phyloP scores from a whole-genome alignment of 2,329 filamentous ascomycete genomes.

The Penicillium brasilianum region DNA sequence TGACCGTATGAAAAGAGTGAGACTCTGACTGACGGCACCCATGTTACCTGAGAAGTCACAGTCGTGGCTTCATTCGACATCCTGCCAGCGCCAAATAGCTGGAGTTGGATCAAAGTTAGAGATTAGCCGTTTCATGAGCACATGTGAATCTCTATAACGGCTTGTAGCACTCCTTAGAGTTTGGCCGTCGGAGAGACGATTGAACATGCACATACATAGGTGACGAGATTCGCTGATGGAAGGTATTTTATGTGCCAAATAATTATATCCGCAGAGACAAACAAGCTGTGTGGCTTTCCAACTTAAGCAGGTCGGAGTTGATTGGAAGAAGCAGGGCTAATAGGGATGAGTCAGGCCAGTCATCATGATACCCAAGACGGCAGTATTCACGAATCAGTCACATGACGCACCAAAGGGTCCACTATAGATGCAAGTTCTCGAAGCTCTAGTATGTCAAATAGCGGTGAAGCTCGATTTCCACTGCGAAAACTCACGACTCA shows the following conservation, averaged over 20 bases:
- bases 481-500: no score
- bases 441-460: no score
- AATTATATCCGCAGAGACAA: neutral
- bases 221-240: neutral
- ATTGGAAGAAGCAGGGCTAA: neutral
- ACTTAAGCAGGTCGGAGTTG: neutral
- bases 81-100: neutral
- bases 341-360: neutral
- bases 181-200: neutral
- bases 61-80: neutral
- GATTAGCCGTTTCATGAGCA: neutral
- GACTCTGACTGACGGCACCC: neutral
- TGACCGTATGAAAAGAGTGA: slow-evolving; percentile 16
- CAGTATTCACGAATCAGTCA: neutral
- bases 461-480: no score
- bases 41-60: neutral
- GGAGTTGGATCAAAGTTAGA: neutral
- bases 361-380: no score
- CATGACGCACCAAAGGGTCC: neutral
- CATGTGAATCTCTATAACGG: neutral
- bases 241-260: neutral
- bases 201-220: neutral
- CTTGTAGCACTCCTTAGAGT: neutral
- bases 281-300: neutral
- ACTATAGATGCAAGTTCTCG: neutral